Conservation (phyloP, 306 rosid genomes). For the Pyrus betulifolia region DNA sequence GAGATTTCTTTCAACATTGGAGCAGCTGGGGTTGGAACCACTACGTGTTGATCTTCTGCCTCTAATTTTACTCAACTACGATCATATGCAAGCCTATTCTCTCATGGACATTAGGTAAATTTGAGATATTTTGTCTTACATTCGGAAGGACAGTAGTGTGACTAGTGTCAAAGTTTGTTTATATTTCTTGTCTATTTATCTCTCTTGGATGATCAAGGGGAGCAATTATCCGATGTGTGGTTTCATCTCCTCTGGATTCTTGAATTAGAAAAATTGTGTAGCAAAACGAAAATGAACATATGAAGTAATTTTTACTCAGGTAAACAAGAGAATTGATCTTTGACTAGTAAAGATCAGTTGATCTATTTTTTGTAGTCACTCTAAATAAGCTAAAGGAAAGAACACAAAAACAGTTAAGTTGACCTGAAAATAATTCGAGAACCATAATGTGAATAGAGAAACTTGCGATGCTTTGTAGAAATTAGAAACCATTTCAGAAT, state of each 20-base stretch:
- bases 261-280: neutral
- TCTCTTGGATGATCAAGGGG: neutral
- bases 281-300: neutral
- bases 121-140: constrained; percentile 7
- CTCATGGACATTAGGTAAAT: constrained; percentile 95
- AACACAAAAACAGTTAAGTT: neutral
- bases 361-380: neutral
- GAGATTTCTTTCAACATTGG: constrained; percentile 75
- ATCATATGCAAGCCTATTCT: constrained; percentile 98
- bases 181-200: neutral
- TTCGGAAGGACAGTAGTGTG: neutral
- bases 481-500: neutral
- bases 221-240: neutral
- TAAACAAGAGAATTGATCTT: neutral
- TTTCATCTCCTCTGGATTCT: neutral
- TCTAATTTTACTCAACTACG: constrained; percentile 86
- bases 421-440: neutral
- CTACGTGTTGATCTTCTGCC: constrained; percentile 97
- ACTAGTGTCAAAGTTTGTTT: neutral
- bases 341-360: neutral
- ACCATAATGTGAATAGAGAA: neutral
- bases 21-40: constrained; percentile 88
- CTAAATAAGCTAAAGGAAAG: neutral
- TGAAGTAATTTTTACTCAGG: neutral
- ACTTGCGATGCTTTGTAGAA: neutral